A percentile compares a stretch with the other conserved stretches of the same genome.
These are phyloP conservation scores for Allodekkera sacchari DNA, from an alignment of 805 yeast species.

Conservation along the genomic window DNA sequence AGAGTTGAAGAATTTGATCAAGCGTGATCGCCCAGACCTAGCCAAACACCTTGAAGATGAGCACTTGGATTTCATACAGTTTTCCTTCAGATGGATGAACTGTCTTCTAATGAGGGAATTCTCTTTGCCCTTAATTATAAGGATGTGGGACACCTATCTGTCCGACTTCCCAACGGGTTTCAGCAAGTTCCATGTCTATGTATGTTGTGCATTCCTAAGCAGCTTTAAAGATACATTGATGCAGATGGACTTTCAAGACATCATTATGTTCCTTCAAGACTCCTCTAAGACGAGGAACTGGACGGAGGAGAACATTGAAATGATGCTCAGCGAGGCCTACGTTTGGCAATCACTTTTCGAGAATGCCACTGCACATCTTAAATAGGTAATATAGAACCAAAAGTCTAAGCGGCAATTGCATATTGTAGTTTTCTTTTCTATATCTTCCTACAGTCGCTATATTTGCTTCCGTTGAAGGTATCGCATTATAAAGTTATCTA, in stretches of 20 bases:
- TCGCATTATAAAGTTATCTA: slow-evolving; percentile 1
- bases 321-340: slow-evolving; percentile 89
- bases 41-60: slow-evolving; percentile 70
- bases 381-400: slow-evolving; percentile 16
- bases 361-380: slow-evolving; percentile 82
- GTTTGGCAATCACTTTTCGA: slow-evolving; percentile 93
- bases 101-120: slow-evolving; percentile 93
- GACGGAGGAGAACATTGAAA: slow-evolving; percentile 85
- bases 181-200: slow-evolving; percentile 90
- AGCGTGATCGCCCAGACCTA: slow-evolving; percentile 69
- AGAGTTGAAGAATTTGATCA: slow-evolving; percentile 67
- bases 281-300: slow-evolving; percentile 73
- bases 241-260: slow-evolving; percentile 89
- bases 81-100: slow-evolving; percentile 98
- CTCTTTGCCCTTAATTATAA: slow-evolving; percentile 62
- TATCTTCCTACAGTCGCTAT: too few species aligned
- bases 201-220: slow-evolving; percentile 92
- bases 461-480: too few species aligned
- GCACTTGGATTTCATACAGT: slow-evolving; percentile 90
- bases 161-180: slow-evolving; percentile 73
- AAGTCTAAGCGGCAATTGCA: not conserved
- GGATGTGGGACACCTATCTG: slow-evolving; percentile 97
- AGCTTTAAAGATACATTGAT: slow-evolving; percentile 76
- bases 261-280: slow-evolving; percentile 82
- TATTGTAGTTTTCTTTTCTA: not conserved